These are phyloP conservation scores for Multifurca ochricompacta DNA, from an alignment of 768 basidiomycete genomes.

Conservation along the genomic window DNA sequence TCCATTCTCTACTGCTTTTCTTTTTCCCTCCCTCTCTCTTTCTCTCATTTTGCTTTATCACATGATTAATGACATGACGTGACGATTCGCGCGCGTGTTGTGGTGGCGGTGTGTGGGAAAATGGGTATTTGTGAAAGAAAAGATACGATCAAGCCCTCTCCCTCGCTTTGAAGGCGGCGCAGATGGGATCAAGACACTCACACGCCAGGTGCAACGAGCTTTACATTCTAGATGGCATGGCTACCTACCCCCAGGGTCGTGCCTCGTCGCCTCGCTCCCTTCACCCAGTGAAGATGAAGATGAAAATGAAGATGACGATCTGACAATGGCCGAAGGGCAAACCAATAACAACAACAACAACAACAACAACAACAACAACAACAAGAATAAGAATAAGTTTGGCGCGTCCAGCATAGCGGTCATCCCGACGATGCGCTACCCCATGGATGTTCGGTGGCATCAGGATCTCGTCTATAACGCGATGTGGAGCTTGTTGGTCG, in stretches of 20 bases:
- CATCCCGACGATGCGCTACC: conserved; percentile 30
- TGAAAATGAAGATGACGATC: too few species aligned
- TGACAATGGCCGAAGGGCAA: too few species aligned
- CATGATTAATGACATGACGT: too few species aligned
- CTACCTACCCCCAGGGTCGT: conserved; percentile 12
- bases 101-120: too few species aligned
- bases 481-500: conserved; percentile 28
- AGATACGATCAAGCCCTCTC: conserved; percentile 17
- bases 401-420: conserved; percentile 25
- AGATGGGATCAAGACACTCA: neutral
- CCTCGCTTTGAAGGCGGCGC: conserved; percentile 2
- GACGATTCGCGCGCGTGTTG: too few species aligned
- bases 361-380: too few species aligned
- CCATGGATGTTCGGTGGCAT: conserved; percentile 27
- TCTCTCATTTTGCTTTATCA: too few species aligned
- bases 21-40: neutral
- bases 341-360: too few species aligned
- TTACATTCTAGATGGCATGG: neutral
- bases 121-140: neutral
- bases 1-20: neutral
- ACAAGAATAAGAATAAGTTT: too few species aligned
- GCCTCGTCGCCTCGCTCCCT: conserved; percentile 10
- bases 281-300: neutral
- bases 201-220: conserved; percentile 9
- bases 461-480: conserved; percentile 30